A percentile compares a stretch with the other conserved stretches of the same genome.
These are phyloP conservation scores for Blyttiomyces sp. DNA, from an alignment of 371 early-diverging fungal genomes.

Conservation along the genomic window DNA sequence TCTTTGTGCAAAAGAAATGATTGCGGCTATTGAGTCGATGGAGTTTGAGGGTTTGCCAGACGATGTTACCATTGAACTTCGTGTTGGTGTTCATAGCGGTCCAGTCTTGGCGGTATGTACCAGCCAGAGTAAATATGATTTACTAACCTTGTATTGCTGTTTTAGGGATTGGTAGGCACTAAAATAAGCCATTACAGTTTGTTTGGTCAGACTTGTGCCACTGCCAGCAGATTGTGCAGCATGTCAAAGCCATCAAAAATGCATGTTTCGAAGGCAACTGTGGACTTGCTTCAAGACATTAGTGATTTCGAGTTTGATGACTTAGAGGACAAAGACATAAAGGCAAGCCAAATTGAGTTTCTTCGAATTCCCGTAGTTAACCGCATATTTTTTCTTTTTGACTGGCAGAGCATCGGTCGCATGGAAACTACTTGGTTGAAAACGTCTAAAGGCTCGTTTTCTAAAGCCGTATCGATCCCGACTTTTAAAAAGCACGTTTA, in stretches of 20 bases:
- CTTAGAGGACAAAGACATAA: conserved; percentile 30
- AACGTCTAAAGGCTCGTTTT: too few relatives aligned
- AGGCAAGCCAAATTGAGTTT: conserved; percentile 11
- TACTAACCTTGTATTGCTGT: too few relatives aligned
- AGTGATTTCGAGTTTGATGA: conserved; percentile 12
- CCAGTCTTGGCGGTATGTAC: conserved; percentile 23
- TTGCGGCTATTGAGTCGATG: neutral
- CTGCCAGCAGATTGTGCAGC: conserved; percentile 39
- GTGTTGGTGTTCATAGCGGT: conserved; percentile 35
- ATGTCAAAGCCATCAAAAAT: conserved; percentile 6
- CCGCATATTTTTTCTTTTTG: neutral
- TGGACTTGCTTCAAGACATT: conserved; percentile 9
- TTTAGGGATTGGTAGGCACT: conserved; percentile 33
- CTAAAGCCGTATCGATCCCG: too few relatives aligned
- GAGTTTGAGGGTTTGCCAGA: conserved; percentile 11
- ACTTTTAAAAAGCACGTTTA: too few relatives aligned
- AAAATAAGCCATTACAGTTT: conserved; percentile 49
- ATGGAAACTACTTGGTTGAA: conserved; percentile 49
- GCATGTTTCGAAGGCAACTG: conserved; percentile 18
- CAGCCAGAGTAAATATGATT: too few relatives aligned
- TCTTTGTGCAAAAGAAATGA: conserved; percentile 1
- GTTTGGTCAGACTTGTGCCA: conserved; percentile 47
- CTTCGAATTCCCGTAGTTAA: neutral
- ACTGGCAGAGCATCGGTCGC: conserved; percentile 41
- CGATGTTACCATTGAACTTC: conserved; percentile 15